Evolutionary conservation across 768 basidiomycete species (phyloP).

Genomic region (Tylopilus felleus): DNA sequence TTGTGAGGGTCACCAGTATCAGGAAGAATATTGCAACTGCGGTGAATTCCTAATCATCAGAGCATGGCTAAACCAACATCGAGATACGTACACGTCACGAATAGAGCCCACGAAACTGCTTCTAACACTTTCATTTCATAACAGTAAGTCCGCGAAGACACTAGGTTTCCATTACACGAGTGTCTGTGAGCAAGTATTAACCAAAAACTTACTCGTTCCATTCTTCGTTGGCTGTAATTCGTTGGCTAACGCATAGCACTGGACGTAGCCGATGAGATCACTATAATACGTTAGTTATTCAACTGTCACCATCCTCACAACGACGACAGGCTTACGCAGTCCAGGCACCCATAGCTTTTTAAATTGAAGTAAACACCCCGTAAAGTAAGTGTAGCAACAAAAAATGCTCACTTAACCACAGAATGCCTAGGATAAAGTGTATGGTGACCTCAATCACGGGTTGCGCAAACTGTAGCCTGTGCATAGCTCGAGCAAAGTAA

Average conservation of each 20-base stretch:
- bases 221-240: constrained; percentile 46
- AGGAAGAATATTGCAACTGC: constrained; percentile 48
- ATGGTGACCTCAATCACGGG: constrained; percentile 58
- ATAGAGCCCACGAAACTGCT: constrained; percentile 75
- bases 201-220: constrained; percentile 47
- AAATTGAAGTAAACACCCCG: constrained; percentile 6
- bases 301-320: background rate
- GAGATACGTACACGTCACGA: constrained; percentile 44
- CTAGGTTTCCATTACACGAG: constrained; percentile 35
- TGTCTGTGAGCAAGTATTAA: background rate
- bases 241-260: constrained; percentile 53
- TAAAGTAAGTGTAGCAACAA: background rate
- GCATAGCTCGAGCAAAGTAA: constrained; percentile 1
- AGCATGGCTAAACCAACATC: background rate
- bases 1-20: constrained; percentile 55
- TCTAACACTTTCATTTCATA: constrained; percentile 79
- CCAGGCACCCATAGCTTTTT: constrained; percentile 72
- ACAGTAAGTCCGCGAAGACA: constrained; percentile 55
- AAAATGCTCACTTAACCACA: constrained; percentile 64
- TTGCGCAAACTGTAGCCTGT: constrained; percentile 66
- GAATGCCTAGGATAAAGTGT: constrained; percentile 51
- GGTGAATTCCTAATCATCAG: background rate
- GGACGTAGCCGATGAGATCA: constrained; percentile 63
- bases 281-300: constrained; percentile 35
- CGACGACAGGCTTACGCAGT: constrained; percentile 32